These are phyloP conservation scores for Astragalus membranaceus DNA, from an alignment of 306 rosid species.

Conservation along the genomic window DNA sequence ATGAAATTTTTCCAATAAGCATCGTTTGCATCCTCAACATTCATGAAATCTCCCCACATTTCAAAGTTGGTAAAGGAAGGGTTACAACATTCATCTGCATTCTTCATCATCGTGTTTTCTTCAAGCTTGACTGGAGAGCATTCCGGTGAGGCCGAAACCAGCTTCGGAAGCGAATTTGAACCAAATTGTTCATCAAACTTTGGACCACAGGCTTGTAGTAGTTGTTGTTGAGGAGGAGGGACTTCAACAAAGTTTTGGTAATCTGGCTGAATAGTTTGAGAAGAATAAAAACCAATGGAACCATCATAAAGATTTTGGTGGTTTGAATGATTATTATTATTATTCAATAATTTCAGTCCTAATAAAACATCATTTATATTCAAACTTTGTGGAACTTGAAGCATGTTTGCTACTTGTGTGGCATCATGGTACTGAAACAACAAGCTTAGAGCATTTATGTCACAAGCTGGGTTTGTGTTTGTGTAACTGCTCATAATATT, in stretches of 20 bases:
- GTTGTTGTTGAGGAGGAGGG: not conserved
- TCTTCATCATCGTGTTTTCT: not conserved
- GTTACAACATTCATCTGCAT: slow-evolving; percentile 13
- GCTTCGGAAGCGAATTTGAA: slow-evolving; percentile 35
- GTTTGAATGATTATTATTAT: not conserved
- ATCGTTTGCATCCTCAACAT: slow-evolving; percentile 27
- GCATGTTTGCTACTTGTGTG: slow-evolving; percentile 36
- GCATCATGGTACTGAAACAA: slow-evolving; percentile 27
- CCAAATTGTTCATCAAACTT: slow-evolving; percentile 6
- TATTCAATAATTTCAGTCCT: slow-evolving; percentile 8
- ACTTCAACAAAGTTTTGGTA: slow-evolving; percentile 26
- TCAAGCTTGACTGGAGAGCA: slow-evolving; percentile 9
- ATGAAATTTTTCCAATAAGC: slow-evolving; percentile 53
- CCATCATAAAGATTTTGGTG: slow-evolving; percentile 14
- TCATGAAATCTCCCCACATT: slow-evolving; percentile 47
- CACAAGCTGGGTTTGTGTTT: slow-evolving; percentile 25
- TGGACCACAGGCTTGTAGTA: not conserved
- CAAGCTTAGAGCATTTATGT: slow-evolving; percentile 24
- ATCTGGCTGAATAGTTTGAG: slow-evolving; percentile 25
- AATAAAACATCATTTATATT: slow-evolving; percentile 17
- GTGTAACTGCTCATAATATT: slow-evolving; percentile 18
- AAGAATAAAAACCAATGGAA: slow-evolving; percentile 20
- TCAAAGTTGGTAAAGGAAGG: slow-evolving; percentile 33
- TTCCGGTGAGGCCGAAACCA: slow-evolving; percentile 48
- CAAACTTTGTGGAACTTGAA: slow-evolving; percentile 27